Evolutionary conservation across 345 rosid genomes (phyloP), one percentile per base, ranked within the genome.

Genomic region (Geranium brycei): DNA sequence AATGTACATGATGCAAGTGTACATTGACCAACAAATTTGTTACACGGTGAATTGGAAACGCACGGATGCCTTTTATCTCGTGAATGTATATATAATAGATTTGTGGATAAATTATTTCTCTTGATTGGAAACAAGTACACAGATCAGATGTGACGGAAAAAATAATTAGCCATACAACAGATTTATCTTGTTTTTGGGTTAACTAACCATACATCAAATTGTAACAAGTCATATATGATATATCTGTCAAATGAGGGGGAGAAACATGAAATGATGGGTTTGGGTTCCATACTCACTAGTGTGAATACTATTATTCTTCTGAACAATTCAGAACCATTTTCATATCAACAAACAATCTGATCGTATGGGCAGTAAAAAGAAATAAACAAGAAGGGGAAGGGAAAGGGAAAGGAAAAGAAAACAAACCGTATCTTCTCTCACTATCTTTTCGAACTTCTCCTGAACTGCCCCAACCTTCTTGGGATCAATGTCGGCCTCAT

Each of bases 391-490:
- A 62, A 59, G 40, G 38, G 60, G 61, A 70, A 72, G 51, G 60
- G 19, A 63, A 41, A 59, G 40, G 38, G 60, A 63, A 70, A 72
- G 51, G 60, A 17, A 63, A 41, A 59, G 64, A 74, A 74, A 58
- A 79, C 89, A 66, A 55, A 95, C 99, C 89, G 78, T 85, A 59
- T 95, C 97, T 69, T 71, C 71, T 79, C 99, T 80, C 72, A 83
- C 86, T 61, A 91, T 83, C 69, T 71, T 85, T 68, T 95, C 97
- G 56, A 84, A 75, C 64, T 73, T 82, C 64, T 81, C 95, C 62
- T 74, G 81, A 17, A 74, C 53, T 40, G 70, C 60, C 68, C 88
- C 72, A 72, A 78, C 66, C 59, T 85, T 95, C 69, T 81, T 69
- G 23, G 76, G 67, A 18, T 73, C 71, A 68, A 85, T 79, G 72